A percentile compares a stretch with the other conserved stretches of the same genome.
phyloP scores from a whole-genome alignment of 2,329 filamentous ascomycete species.

The Colletotrichum destructivum region DNA sequence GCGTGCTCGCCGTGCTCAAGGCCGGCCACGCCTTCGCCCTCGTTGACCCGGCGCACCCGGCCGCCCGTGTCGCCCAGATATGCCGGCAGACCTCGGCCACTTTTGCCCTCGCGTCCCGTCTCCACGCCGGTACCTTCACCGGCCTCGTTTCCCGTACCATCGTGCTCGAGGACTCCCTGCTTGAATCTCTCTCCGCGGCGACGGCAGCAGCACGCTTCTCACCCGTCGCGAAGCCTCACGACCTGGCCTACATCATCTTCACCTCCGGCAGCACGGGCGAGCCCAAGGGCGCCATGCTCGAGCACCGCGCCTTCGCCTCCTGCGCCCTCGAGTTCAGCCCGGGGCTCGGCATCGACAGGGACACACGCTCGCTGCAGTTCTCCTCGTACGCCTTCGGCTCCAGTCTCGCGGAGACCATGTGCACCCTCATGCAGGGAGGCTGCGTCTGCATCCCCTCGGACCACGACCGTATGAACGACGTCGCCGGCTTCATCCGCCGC shows the following conservation, averaged over 20 bases:
- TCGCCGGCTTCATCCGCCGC: conserved; percentile 63
- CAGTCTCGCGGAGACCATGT: conserved; percentile 55
- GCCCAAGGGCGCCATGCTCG: conserved; percentile 15
- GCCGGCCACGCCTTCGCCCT: conserved; percentile 50
- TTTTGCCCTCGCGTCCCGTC: conserved; percentile 21
- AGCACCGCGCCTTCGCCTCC: conserved; percentile 4
- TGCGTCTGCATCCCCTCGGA: conserved; percentile 57
- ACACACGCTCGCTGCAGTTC: conserved; percentile 45
- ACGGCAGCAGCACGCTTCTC: neutral
- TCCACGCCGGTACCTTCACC: neutral
- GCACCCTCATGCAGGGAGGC: conserved; percentile 55
- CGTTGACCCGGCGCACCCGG: conserved; percentile 46
- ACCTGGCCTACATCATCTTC: conserved; percentile 22
- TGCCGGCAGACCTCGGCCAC: conserved; percentile 24
- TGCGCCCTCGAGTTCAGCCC: conserved; percentile 42
- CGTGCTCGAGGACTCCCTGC: conserved; percentile 32
- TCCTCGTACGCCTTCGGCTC: conserved; percentile 56
- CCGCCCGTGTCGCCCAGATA: conserved; percentile 39
- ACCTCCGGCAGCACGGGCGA: conserved; percentile 16
- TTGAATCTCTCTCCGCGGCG: conserved; percentile 10
- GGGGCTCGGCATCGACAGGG: neutral
- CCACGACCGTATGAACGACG: conserved; percentile 59
- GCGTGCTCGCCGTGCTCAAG: conserved; percentile 54
- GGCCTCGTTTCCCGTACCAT: neutral
- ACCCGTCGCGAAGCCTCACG: conserved; percentile 1